phyloP scores from a whole-genome alignment of 1,284 basidiomycete species.

The Puccinia triticina region DNA sequence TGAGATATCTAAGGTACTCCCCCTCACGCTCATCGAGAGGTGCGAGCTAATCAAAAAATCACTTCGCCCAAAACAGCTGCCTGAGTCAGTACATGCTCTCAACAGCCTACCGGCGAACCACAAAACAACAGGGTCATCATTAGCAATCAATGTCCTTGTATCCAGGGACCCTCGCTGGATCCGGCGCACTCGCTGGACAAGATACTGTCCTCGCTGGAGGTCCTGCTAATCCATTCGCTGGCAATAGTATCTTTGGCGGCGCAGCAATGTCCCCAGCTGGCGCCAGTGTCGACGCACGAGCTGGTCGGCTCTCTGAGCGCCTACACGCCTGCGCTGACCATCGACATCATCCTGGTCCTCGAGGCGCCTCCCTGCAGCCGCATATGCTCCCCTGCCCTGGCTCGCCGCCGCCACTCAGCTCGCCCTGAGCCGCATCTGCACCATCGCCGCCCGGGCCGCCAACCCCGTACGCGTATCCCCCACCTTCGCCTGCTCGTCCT shows the following conservation, averaged over 20 bases:
- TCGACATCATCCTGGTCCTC: conserved; percentile 20
- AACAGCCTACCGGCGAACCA: not conserved
- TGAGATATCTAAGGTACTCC: too few relatives aligned
- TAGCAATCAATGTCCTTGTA: not conserved
- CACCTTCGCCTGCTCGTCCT: conserved; percentile 8
- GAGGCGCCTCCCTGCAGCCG: not conserved
- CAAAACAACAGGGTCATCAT: not conserved
- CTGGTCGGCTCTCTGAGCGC: not conserved
- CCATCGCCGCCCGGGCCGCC: not conserved
- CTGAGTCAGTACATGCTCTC: not conserved
- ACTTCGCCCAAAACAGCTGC: not conserved
- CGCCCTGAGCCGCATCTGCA: not conserved
- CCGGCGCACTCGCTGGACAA: not conserved
- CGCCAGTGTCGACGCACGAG: not conserved
- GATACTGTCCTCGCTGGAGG: not conserved
- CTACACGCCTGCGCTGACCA: not conserved
- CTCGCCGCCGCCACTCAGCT: conserved; percentile 2
- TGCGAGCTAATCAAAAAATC: too few relatives aligned
- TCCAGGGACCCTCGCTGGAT: conserved; percentile 2
- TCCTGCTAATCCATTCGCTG: not conserved
- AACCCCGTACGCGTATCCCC: not conserved
- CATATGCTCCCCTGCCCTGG: not conserved
- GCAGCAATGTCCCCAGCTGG: conserved; percentile 2
- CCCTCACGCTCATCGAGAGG: too few relatives aligned
- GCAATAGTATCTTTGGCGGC: not conserved